Evolutionary conservation across 805 yeast species (phyloP).

Genomic region (Kodamaea leandrae): DNA sequence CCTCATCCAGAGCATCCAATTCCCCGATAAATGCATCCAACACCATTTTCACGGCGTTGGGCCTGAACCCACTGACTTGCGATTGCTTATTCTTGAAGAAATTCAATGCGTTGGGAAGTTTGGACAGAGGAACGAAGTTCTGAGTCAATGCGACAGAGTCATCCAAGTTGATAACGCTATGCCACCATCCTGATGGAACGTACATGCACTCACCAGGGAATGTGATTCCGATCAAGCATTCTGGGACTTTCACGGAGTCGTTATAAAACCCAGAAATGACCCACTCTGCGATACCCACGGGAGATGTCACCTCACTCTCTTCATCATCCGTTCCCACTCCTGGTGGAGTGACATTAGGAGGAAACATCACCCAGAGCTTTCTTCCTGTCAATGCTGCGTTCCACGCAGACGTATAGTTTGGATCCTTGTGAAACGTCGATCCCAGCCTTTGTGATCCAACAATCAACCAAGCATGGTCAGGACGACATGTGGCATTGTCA

Average conservation of each 20-base stretch:
- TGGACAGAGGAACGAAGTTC: slow-evolving; percentile 73
- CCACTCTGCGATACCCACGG: slow-evolving; percentile 94
- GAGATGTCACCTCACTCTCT: slow-evolving; percentile 87
- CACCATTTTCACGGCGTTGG: slow-evolving; percentile 44
- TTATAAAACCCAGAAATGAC: slow-evolving; percentile 76
- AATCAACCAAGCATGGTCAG: slow-evolving; percentile 91
- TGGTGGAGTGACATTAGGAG: slow-evolving; percentile 74
- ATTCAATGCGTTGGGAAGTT: slow-evolving; percentile 57
- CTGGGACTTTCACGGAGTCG: slow-evolving; percentile 55
- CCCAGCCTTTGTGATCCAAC: slow-evolving; percentile 82
- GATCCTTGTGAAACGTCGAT: slow-evolving; percentile 90
- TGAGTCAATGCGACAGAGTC: slow-evolving; percentile 86
- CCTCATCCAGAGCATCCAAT: slow-evolving; percentile 12
- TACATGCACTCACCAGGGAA: slow-evolving; percentile 80
- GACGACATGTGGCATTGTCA: slow-evolving; percentile 50
- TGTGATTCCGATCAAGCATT: slow-evolving; percentile 68
- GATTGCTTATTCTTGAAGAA: slow-evolving; percentile 65
- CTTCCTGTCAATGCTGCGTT: slow-evolving; percentile 71
- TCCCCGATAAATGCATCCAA: slow-evolving; percentile 24
- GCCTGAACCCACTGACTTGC: slow-evolving; percentile 80
- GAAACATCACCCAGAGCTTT: slow-evolving; percentile 87
- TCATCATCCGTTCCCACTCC: slow-evolving; percentile 76
- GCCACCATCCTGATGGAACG: slow-evolving; percentile 99
- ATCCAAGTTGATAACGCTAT: slow-evolving; percentile 79
- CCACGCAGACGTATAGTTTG: slow-evolving; percentile 90